Evolutionary conservation across 2,329 filamentous ascomycete species (phyloP).

Genomic region (Epichloe elymi): DNA sequence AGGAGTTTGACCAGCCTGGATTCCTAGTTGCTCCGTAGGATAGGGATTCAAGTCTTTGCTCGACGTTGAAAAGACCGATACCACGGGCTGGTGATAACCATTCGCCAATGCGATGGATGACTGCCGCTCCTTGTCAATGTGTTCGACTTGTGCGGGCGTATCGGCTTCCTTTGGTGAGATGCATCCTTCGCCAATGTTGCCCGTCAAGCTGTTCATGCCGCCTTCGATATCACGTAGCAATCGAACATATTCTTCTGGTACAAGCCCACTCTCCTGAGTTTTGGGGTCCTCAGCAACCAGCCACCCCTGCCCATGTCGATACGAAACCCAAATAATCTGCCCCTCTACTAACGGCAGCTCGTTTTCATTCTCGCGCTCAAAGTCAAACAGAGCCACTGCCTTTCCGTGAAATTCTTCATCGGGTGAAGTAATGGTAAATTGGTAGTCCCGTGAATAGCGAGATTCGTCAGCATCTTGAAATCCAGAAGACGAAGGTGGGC

Average conservation of each 20-base stretch:
- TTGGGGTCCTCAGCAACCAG: slow-evolving; percentile 92
- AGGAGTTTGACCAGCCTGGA: slow-evolving; percentile 47
- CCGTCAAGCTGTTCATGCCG: slow-evolving; percentile 62
- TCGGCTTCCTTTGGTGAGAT: slow-evolving; percentile 41
- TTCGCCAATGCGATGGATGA: slow-evolving; percentile 35
- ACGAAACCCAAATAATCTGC: slow-evolving; percentile 92
- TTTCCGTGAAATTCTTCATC: slow-evolving; percentile 98
- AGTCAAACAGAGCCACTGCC: slow-evolving; percentile 89
- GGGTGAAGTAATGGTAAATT: slow-evolving; percentile 87
- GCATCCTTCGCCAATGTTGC: slow-evolving; percentile 40
- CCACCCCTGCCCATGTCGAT: slow-evolving; percentile 94
- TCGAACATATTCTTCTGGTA: slow-evolving; percentile 92
- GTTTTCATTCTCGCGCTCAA: slow-evolving; percentile 90
- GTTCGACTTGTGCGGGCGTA: slow-evolving; percentile 50
- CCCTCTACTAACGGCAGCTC: slow-evolving; percentile 86
- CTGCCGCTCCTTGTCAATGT: slow-evolving; percentile 32
- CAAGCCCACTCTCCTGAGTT: slow-evolving; percentile 84
- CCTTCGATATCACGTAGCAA: slow-evolving; percentile 87
- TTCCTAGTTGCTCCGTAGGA: slow-evolving; percentile 50
- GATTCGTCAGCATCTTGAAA: slow-evolving; percentile 53
- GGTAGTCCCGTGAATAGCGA: slow-evolving; percentile 80
- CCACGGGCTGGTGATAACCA: slow-evolving; percentile 54
- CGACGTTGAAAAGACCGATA: slow-evolving; percentile 58
- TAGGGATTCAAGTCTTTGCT: slow-evolving; percentile 58
- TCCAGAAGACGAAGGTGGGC: slow-evolving; percentile 44